Base-by-base conservation (phyloP, 2,329 filamentous ascomycete species). In the Didymella segeticola region DNA sequence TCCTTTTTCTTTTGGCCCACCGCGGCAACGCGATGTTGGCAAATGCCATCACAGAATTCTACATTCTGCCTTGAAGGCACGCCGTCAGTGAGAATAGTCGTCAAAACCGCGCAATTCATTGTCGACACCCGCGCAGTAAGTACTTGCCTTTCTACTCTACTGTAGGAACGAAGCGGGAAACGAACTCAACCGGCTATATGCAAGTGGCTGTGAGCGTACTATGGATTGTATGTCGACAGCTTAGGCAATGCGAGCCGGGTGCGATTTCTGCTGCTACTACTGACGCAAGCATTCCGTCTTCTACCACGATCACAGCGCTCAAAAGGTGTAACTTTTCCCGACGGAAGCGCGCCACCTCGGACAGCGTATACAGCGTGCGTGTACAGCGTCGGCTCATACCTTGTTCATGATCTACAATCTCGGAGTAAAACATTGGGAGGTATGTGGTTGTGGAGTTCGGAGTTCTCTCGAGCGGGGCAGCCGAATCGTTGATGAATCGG, bases 381-480 rank as follows among this genome's bases (percentile, higher is more conserved):
- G 23, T 31, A 10, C 11, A 29, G 5, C 15, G 5, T 30, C 39
- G 23, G 19, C 29, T 23, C 26, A 5, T 4, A 19, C 48, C 4
- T 20, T 10, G 25, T 9, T 34, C n/a, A 31, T 3, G 43, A 38
- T 47, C 15, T 20, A 52, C 38, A 14, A 17, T 43, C 43, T 53
- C 50, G 50, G 50, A 53, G 10, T 47, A 33, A 47, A 42, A 27
- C 20, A 7, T 38, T 22, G 25, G 9, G 14, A 38, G 6, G 20
- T 19, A 19, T 33, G 25, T 33, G 14, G 42, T 33, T 23, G 27
- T 43, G 51, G 51, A 45, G 43, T 25, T 54, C 51, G 51, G 51
- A 54, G 41, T 49, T 54, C 33, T 49, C 38, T 25, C n/a, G 45
- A 47, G 51, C 23, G 51, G 51, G 51, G 51, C 45, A 33, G 7